Base-by-base conservation (phyloP, 2,329 filamentous ascomycete genomes). In the Biscogniauxia sp. region DNA sequence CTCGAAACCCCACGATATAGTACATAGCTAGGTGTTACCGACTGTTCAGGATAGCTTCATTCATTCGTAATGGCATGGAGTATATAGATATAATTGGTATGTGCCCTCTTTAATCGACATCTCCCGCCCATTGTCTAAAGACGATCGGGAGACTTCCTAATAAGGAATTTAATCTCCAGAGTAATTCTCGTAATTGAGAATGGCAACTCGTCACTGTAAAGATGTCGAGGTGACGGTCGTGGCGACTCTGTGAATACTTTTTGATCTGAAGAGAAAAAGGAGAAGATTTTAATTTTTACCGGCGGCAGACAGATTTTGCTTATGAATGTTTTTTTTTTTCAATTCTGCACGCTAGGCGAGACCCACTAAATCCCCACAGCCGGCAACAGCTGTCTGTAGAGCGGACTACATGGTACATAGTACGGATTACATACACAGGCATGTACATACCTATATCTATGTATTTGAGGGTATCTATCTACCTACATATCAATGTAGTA, bases 171-270 rank as follows among this genome's bases (percentile, higher is more conserved):
- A 65, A 74, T 86, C 82, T 86, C 78, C 83, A 83, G 82, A 85
- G 80, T 76, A 71, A 74, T 80, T 80, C 80, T 78, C 78, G 65
- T 23, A 57, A 60, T 64, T 70, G 76, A 76, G 78, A 80, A 82
- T 82, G 84, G 84, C 84, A 86, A 86, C 84, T 73, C 82, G 76
- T 82, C 84, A 85, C 83, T 83, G 84, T 86, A 73, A 77, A 71
- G 70, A 68, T 58, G 61, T 73, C 80, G 79, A 77, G 79, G 79
- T 85, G 83, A 82, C 77, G 83, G 84, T 86, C 84, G 84, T 86
- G 84, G 84, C 84, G 77, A 77, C 82, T 84, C 82, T 77, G 77
- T 84, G 78, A 74, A 79, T 76, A 79, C 82, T 86, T 86, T 86
- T 86, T 86, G 83, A 86, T 86, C 77, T 80, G 70, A 75, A 67